Conservation (phyloP, 78 protist genomes). For the Trichosphaerium sp. region DNA sequence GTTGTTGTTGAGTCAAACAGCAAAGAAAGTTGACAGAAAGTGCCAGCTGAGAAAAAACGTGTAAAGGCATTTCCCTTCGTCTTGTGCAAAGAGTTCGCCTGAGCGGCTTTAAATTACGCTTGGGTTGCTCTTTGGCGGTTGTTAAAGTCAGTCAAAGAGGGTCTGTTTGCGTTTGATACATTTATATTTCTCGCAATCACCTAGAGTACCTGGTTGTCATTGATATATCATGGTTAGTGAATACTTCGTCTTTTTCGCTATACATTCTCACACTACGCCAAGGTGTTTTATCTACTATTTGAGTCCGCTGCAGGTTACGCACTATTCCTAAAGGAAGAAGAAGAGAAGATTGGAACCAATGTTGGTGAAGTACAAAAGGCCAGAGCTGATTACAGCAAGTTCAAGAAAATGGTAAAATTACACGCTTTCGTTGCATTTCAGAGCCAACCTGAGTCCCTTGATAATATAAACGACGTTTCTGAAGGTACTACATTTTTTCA, state of each 20-base stretch:
- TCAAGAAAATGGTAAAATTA: slow-evolving; percentile 49
- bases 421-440: slow-evolving; percentile 71
- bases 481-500: slow-evolving; percentile 54
- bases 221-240: too few species aligned
- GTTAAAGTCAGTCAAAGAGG: neutral
- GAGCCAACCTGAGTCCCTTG: slow-evolving; percentile 80
- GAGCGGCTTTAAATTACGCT: too few species aligned
- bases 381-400: slow-evolving; percentile 41
- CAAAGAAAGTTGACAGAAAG: too few species aligned
- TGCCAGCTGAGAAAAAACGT: too few species aligned
- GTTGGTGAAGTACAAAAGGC: slow-evolving; percentile 30
- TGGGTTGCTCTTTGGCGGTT: neutral
- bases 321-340: slow-evolving; percentile 48
- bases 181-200: neutral
- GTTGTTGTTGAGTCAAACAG: too few species aligned
- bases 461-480: slow-evolving; percentile 63
- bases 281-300: slow-evolving; percentile 39
- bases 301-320: slow-evolving; percentile 85
- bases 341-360: slow-evolving; percentile 63
- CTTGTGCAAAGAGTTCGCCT: too few species aligned
- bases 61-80: too few species aligned
- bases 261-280: neutral
- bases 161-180: neutral
- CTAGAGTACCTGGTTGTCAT: neutral
- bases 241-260: neutral